phyloP scores from a whole-genome alignment of 2,329 filamentous ascomycete genomes.

The Penicillium sp. region DNA sequence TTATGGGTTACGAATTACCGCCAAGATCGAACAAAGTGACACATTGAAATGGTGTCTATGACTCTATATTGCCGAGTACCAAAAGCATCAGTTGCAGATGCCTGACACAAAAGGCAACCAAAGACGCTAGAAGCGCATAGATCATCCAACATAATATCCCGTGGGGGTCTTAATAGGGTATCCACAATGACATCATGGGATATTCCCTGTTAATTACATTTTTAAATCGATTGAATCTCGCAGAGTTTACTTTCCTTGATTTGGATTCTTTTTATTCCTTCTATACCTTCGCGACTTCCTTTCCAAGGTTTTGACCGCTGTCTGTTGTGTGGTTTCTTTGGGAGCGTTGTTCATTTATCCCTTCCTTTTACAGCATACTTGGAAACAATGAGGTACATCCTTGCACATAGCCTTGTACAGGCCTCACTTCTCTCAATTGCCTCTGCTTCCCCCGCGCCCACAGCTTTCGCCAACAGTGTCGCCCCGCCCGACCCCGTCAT shows the following conservation, averaged over 20 bases:
- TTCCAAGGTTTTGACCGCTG: not conserved
- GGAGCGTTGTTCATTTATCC: not conserved
- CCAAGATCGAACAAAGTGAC: too few species aligned
- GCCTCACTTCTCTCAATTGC: constrained; percentile 12
- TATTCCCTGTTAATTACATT: not conserved
- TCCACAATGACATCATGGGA: not conserved
- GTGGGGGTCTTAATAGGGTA: too few species aligned
- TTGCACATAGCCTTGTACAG: constrained; percentile 3
- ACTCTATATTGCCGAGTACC: too few species aligned
- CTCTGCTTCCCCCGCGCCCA: constrained; percentile 13
- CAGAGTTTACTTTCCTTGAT: not conserved
- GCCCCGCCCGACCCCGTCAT: constrained; percentile 11
- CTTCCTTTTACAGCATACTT: too few species aligned
- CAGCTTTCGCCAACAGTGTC: constrained; percentile 9
- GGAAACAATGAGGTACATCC: constrained; percentile 1
- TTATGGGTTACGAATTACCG: too few species aligned
- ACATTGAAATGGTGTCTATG: too few species aligned
- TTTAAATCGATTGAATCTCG: not conserved
- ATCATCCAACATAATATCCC: too few species aligned
- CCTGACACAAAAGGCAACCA: too few species aligned
- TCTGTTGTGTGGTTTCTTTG: not conserved
- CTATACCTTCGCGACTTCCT: too few species aligned
- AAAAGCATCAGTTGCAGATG: too few species aligned
- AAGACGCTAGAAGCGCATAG: too few species aligned
- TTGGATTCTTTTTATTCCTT: not conserved